phyloP scores from a whole-genome alignment of 352 stramenopile species.

The Globisporangium canariense region DNA sequence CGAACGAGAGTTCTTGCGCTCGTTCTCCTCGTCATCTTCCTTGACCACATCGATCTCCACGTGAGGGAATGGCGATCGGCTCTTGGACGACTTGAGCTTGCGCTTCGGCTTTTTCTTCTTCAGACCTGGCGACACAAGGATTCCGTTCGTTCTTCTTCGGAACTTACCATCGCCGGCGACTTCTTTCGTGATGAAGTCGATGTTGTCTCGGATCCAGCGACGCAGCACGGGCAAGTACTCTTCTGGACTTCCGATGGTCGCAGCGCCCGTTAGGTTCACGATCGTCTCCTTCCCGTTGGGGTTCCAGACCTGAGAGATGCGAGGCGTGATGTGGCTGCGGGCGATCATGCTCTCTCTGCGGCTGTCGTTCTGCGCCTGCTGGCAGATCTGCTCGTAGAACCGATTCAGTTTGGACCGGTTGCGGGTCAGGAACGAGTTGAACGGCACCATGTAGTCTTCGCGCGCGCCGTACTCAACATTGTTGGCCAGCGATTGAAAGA shows the following conservation, averaged over 20 bases:
- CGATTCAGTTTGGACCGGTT: conserved; percentile 55
- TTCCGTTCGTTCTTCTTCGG: conserved; percentile 24
- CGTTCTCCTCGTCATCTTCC: conserved; percentile 18
- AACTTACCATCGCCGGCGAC: conserved; percentile 54
- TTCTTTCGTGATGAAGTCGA: conserved; percentile 44
- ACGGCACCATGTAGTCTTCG: conserved; percentile 77
- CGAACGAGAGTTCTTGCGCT: conserved; percentile 19
- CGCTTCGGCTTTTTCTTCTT: conserved; percentile 37
- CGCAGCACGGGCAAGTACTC: conserved; percentile 46
- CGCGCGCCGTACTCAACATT: conserved; percentile 64
- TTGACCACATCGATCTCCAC: conserved; percentile 17
- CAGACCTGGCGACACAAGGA: conserved; percentile 8
- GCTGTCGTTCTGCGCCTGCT: conserved; percentile 58
- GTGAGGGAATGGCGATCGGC: conserved; percentile 13
- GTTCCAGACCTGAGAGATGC: conserved; percentile 63
- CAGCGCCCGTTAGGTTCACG: conserved; percentile 36
- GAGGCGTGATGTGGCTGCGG: conserved; percentile 50
- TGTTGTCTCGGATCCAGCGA: conserved; percentile 44
- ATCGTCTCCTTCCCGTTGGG: conserved; percentile 22
- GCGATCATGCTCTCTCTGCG: conserved; percentile 62
- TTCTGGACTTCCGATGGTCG: conserved; percentile 35
- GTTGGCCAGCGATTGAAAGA: conserved; percentile 81
- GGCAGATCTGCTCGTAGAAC: conserved; percentile 79
- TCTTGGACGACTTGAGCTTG: conserved; percentile 59
- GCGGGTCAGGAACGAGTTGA: conserved; percentile 61